Evolutionary conservation across 2,329 filamentous ascomycete species (phyloP), one percentile per base, ranked within the genome.

Genomic region (Talaromyces sp.): DNA sequence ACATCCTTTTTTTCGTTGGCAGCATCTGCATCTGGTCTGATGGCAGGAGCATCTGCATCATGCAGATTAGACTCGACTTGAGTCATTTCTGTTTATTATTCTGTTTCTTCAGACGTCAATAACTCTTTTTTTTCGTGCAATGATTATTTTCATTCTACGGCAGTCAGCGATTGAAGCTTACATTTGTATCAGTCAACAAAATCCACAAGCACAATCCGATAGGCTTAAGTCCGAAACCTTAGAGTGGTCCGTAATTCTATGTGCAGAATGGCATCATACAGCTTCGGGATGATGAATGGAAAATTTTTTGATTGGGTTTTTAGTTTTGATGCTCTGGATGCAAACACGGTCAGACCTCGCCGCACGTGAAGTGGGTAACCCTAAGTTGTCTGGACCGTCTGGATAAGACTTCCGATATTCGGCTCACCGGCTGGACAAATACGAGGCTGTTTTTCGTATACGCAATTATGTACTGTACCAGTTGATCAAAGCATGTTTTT

Each of bases 301-400:
- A 56, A 56, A 37, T 22, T 56, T 56, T 56, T 13, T 8, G 10
- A 37, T 37, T 56, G 39, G 52, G 39, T n/a, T 56, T 56, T 37
- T 14, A 43, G 41, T n/a, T 10, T 31, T 50, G 52, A 56, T 56
- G 52, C 31, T 19, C 22, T 31, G 9, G 50, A 54, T 54, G 10
- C 50, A 31, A n/a, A 54, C 47, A 54, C 49, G 49, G 49, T 52
- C 50, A 54, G 50, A 54, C 31, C 50, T 33, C 50, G 7, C 9
- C 50, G 3, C 33, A 56, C 52, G 52, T 37, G 52, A 56, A 56
- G 52, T 56, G 52, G 52, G 52, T 56, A 56, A 56, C 52, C 52
- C 52, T 56, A 37, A 56, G 52, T 39, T 22, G 14, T 33, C 24
- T 52, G 43, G 43, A 47, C 19, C 13, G 47, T 31, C 50, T 54